Base-by-base conservation (phyloP, 2,329 filamentous ascomycete genomes). In the Cladophialophora yegresii region DNA sequence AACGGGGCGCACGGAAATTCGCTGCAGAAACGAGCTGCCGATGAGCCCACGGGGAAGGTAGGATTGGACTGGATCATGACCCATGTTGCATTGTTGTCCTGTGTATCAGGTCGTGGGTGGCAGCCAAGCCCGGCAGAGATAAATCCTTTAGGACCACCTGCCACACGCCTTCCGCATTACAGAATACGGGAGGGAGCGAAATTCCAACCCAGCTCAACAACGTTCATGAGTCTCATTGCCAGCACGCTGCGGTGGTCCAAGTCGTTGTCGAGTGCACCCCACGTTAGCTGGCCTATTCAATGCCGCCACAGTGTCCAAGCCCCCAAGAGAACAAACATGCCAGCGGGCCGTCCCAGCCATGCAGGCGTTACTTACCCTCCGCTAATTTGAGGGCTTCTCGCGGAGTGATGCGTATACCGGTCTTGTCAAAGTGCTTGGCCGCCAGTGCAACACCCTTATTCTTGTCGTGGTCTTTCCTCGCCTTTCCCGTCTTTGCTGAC, bases 391-490 rank as follows among this genome's bases (percentile, higher is more conserved):
- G 63, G 51, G 70, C 70, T 40, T 67, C 40, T n/a, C 63, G 63
- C 2, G 69, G 40, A 16, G 65, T 64, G 58, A 72, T 69, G 13
- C 70, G 67, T 12, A 69, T 54, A 16, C 70, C 70, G 32, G 70
- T 72, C 58, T 61, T 62, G 60, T 72, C 70, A 43, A 67, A 72
- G 56, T 71, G 69, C 50, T 62, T 69, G 3, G 70, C 70, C n/a
- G 69, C 68, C 47, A 70, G 30, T 1, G 32, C 50, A 2, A 62
- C 45, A 63, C 70, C 71, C 59, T 69, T 70, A 43, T 67, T 66
- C 54, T 62, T 63, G 58, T 70, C 64, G 36, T 64, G 63, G 8
- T 47, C 36, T 8, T 68, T 30, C 28, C 55, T 64, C 62, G 30
- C 54, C 33, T 62, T 61, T 4, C 16, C 47, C 9, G 20, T 43